Base-by-base conservation (phyloP, 169 alveolate species). In the Eimeria praecox region DNA sequence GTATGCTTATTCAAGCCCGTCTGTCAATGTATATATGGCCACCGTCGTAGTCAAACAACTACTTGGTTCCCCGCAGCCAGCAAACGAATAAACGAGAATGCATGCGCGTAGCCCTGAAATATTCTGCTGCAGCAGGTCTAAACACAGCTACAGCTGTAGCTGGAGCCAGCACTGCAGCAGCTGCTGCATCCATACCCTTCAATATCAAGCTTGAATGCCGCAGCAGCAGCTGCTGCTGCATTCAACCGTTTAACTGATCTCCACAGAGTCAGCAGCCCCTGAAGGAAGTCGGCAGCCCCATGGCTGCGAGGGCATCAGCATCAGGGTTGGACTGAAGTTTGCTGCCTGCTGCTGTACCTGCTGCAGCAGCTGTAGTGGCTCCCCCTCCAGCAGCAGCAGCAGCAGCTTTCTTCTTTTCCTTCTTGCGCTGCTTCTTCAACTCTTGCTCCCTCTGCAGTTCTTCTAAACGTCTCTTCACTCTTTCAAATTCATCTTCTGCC, bases 391-490 rank as follows among this genome's bases (percentile, higher is more conserved):
- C 64, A 2, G 66, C 88, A 24, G 87, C 93, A 22, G 59, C 92
- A n/a, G 90, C 89, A 73, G 77, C 77, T 52, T 49, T 87, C 59
- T 88, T 94, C 73, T 35, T 89, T 66, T 52, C 59, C 73, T 88
- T 87, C 87, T 75, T 94, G 52, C 92, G 69, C 62, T 73, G 86
- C 87, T 86, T 94, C 35, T 87, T 75, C 93, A 95, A 56, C 49
- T 78, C 90, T 44, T 88, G 90, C 87, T 89, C 83, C 64, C 69
- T 94, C 95, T 87, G 94, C 62, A 88, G 82, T 59, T 94, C 95
- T 38, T 94, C 96, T 35, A 88, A 52, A 96, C 96, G 93, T 96
- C 96, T 89, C 97, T 95, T 95, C 97, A 88, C 54, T 82, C 90
- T 59, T 75, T 86, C 83, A 97, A 96, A 77, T n/a, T 89, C 96